Conservation (phyloP, 2,329 filamentous ascomycete species). For the Drechslera avenae region DNA sequence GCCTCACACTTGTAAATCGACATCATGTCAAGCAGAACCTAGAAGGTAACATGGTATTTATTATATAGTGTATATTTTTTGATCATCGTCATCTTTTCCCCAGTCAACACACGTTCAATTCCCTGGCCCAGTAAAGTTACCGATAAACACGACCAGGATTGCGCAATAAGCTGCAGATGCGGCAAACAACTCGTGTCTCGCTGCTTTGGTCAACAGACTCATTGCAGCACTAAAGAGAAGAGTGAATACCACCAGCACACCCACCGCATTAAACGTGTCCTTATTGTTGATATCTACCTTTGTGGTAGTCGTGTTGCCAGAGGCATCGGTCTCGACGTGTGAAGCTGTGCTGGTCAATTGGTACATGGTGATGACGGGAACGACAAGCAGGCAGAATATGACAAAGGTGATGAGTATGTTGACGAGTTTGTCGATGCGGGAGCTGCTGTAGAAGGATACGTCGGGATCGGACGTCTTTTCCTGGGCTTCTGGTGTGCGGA, state of each 20-base stretch:
- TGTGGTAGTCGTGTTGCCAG: not conserved
- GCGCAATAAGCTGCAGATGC: constrained; percentile 49
- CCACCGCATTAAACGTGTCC: constrained; percentile 49
- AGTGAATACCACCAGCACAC: constrained; percentile 52
- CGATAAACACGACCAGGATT: constrained; percentile 49
- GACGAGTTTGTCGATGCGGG: constrained; percentile 48
- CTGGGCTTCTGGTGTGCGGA: constrained; percentile 48
- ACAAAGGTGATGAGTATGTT: constrained; percentile 51
- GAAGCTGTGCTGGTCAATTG: constrained; percentile 36
- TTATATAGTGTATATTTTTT: too few species aligned
- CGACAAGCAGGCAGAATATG: constrained; percentile 50
- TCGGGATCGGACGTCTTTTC: constrained; percentile 43
- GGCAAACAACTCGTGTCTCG: constrained; percentile 48
- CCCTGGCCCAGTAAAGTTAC: constrained; percentile 46
- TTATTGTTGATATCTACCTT: constrained; percentile 19
- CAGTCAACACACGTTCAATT: constrained; percentile 16
- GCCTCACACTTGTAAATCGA: too few species aligned
- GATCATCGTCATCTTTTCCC: too few species aligned
- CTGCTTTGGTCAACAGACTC: constrained; percentile 45
- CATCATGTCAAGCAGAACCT: too few species aligned
- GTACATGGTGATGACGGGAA: constrained; percentile 51
- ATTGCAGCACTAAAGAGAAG: constrained; percentile 47
- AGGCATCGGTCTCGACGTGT: not conserved
- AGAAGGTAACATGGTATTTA: too few species aligned
- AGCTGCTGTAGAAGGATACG: constrained; percentile 46